A percentile compares a stretch with the other conserved stretches of the same genome.
These are phyloP conservation scores for Aspergillus carbonarius DNA, from an alignment of 2,329 filamentous ascomycete species.

Conservation along the genomic window DNA sequence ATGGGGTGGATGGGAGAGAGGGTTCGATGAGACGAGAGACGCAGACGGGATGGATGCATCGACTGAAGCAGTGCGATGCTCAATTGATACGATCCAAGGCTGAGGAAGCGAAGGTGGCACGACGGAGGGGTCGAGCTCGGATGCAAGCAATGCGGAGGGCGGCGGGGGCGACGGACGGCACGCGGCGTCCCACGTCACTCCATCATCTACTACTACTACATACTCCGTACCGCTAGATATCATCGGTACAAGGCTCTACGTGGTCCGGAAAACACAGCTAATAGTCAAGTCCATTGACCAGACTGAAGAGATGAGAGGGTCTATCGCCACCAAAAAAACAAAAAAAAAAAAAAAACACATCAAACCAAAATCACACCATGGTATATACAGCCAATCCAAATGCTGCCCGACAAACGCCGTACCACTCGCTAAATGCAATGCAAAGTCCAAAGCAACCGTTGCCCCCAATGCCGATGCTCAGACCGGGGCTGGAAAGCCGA, in stretches of 20 bases:
- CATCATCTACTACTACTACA: no score
- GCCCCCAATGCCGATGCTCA: constrained; percentile 24
- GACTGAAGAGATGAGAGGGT: constrained; percentile 14
- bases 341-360: no score
- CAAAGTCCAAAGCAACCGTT: constrained; percentile 13
- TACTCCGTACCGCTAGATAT: no score
- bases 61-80: background rate
- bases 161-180: constrained; percentile 7
- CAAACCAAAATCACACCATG: constrained; percentile 2
- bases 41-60: background rate
- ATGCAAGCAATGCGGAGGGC: background rate
- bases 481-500: constrained; percentile 26
- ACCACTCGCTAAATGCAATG: constrained; percentile 25
- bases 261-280: background rate
- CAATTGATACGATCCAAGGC: background rate
- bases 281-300: background rate
- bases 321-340: constrained; percentile 7
- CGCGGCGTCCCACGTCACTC: background rate
- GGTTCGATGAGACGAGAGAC: background rate
- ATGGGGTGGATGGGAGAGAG: background rate
- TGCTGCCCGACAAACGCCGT: constrained; percentile 19
- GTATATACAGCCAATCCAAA: constrained; percentile 6
- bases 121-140: background rate
- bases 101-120: background rate
- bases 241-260: no score